phyloP scores from a whole-genome alignment of 768 basidiomycete genomes.

The Mycena rebaudengoi region DNA sequence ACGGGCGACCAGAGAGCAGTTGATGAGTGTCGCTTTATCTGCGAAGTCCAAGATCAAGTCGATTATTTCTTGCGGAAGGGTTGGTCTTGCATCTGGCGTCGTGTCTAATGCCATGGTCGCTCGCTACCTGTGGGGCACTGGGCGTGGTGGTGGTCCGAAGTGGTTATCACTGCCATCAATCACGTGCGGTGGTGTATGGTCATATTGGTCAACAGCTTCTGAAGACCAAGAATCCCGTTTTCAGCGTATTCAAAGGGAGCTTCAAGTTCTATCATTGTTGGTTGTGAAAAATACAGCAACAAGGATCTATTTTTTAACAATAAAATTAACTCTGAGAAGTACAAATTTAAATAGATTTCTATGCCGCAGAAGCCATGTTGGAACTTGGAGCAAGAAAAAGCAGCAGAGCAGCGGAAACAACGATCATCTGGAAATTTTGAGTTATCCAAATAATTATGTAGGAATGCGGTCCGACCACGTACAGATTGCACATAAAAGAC shows the following conservation, averaged over 20 bases:
- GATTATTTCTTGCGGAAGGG: not conserved
- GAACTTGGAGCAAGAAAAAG: slow-evolving; percentile 2
- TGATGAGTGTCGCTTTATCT: not conserved
- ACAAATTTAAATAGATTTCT: no score
- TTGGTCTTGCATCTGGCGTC: not conserved
- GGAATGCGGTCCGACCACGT: not conserved
- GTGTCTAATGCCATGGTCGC: not conserved
- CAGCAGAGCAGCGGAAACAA: slow-evolving; percentile 13
- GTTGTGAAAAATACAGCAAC: no score
- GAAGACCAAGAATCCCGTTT: not conserved
- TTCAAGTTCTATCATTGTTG: no score
- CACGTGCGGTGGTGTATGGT: no score
- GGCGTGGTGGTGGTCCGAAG: no score
- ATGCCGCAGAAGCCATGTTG: no score
- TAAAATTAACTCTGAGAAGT: no score
- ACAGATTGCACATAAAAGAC: slow-evolving; percentile 22
- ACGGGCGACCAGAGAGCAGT: not conserved
- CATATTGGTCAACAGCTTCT: not conserved
- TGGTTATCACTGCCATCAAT: no score
- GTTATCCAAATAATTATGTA: not conserved
- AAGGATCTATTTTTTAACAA: no score
- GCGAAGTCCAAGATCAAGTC: not conserved
- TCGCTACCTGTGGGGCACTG: no score
- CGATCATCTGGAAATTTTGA: slow-evolving; percentile 1
- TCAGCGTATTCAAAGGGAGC: no score